Base-by-base conservation (phyloP, 139 green algal genomes). In the Chlorella ohadii region DNA sequence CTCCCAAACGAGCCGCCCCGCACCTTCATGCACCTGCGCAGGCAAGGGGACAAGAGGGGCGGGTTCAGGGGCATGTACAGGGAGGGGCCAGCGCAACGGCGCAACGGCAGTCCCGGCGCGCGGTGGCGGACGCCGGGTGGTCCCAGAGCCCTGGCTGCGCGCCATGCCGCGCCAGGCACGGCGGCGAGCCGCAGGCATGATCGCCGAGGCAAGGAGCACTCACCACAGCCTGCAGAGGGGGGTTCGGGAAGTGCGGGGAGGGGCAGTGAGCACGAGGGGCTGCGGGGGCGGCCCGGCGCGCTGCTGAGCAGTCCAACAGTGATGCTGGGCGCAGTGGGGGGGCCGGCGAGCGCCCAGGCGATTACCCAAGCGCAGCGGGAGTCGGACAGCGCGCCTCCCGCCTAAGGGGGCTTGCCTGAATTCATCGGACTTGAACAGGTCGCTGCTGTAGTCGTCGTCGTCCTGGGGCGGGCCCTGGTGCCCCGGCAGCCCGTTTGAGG, bases 21-120 rank as follows among this genome's bases (percentile, higher is more conserved):
- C 72, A 87, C 82, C 65, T 89, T 89, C 85, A 89, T 89, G 59
- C 85, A 89, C 83, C 83, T 87, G 83, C 78, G 47, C 19, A 2
- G 27, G 23, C 13, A 4, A 28, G 63, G 16, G 27, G 28, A 17
- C 28, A 59, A 22, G 39, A 38, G 39, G 70, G 66, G 72, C n/a
- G 44, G n/a, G 47, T 22, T 13, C 6, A 55, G 38, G 44, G 41
- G 44, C 27, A 34, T 17, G 44, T 27, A 20, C 12, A 15, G 72
- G 4, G 5, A 27, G 31, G 66, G 19, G 31, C n/a, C 33, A 39
- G 28, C 28, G 66, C 33, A 27, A 23, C 39, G 27, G 15, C 70
- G 25, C 39, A n/a, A 47, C 38, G 25, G 20, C 39, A 59, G 70
- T 77, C 33, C 70, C 72, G 72, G 38, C 5, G 27, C 25, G 11